These are phyloP conservation scores for Gossypium schwendimanii DNA, from an alignment of 441 rosid genomes.

Conservation along the genomic window DNA sequence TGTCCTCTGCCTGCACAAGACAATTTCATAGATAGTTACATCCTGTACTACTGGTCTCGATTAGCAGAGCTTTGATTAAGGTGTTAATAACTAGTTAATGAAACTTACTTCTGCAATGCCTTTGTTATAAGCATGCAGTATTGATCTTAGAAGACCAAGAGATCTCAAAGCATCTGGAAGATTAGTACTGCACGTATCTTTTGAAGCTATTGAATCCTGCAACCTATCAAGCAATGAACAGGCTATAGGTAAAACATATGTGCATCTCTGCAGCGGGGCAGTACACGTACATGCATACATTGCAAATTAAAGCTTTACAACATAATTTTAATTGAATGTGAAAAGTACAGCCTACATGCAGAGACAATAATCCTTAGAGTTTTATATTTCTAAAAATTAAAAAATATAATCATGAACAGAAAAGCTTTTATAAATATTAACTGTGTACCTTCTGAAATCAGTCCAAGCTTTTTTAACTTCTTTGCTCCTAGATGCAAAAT, in stretches of 20 bases:
- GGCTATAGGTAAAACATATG: neutral
- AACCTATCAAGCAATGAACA: constrained; percentile 37
- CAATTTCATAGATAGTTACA: neutral
- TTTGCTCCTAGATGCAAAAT: constrained; percentile 35
- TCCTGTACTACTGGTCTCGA: neutral
- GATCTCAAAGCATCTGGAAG: constrained; percentile 52
- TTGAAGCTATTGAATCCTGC: constrained; percentile 37
- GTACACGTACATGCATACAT: neutral
- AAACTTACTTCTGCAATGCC: constrained; percentile 71
- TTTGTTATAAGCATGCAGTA: constrained; percentile 64
- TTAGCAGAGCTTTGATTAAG: neutral
- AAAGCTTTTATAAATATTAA: neutral
- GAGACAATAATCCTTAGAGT: neutral
- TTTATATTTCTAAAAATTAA: neutral
- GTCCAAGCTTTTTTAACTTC: constrained; percentile 48
- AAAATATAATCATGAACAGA: neutral
- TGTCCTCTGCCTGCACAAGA: constrained; percentile 59
- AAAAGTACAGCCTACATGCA: neutral
- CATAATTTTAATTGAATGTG: neutral
- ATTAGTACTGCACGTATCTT: constrained; percentile 25
- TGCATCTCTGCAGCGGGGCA: neutral
- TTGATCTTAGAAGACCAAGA: constrained; percentile 42
- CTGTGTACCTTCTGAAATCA: constrained; percentile 43
- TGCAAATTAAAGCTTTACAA: neutral
- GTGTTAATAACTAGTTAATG: neutral